These are phyloP conservation scores for Trifolium repens DNA, from an alignment of 306 rosid species.

Conservation along the genomic window DNA sequence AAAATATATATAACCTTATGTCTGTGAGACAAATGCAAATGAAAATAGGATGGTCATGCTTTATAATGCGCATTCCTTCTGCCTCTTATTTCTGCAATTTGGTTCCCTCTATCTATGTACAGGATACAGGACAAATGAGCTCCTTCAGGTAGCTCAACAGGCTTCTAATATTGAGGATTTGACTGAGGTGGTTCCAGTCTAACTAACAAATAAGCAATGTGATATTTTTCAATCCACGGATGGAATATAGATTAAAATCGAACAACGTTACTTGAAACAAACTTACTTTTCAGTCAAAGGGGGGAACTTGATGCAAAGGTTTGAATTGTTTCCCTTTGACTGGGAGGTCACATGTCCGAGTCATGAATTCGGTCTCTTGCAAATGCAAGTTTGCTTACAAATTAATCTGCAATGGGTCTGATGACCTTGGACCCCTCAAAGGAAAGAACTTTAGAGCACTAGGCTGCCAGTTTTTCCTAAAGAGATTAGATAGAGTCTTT, in stretches of 20 bases:
- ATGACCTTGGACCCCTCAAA: not conserved
- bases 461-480: no score
- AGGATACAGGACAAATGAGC: slow-evolving; percentile 73
- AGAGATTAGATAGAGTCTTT: not conserved
- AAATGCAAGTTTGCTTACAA: not conserved
- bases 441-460: no score
- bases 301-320: not conserved
- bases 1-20: slow-evolving; percentile 17
- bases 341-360: slow-evolving; percentile 3
- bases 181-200: slow-evolving; percentile 61
- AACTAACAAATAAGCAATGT: slow-evolving; percentile 17
- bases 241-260: slow-evolving; percentile 19
- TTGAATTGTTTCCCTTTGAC: slow-evolving; percentile 2
- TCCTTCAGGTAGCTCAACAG: slow-evolving; percentile 96
- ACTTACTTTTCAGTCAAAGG: slow-evolving; percentile 22
- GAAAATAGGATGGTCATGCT: slow-evolving; percentile 32
- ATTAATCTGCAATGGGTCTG: not conserved
- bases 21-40: slow-evolving; percentile 27
- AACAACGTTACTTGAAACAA: slow-evolving; percentile 6
- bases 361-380: not conserved
- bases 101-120: slow-evolving; percentile 34
- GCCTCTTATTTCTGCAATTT: slow-evolving; percentile 45
- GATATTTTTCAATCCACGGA: slow-evolving; percentile 20
- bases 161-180: slow-evolving; percentile 91
- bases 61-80: slow-evolving; percentile 32